A percentile compares a stretch with the other conserved stretches of the same genome.
These are phyloP conservation scores for Linnemannia elongata DNA, from an alignment of 192 early-diverging fungal genomes.

Conservation along the genomic window DNA sequence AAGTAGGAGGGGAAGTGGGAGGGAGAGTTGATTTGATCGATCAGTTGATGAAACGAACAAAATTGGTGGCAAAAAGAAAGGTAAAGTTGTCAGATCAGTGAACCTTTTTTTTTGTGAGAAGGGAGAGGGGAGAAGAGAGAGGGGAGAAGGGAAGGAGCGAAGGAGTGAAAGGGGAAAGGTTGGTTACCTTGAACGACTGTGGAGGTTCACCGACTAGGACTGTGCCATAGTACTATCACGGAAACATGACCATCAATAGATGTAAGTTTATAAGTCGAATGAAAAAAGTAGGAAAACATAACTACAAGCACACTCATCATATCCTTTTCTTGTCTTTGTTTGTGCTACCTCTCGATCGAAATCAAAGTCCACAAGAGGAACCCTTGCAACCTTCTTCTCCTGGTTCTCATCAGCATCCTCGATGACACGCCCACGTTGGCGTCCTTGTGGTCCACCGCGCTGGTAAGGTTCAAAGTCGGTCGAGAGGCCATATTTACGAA, in stretches of 20 bases:
- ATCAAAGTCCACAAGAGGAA: constrained; percentile 27
- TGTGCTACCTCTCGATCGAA: constrained; percentile 29
- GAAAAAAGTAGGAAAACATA: neutral
- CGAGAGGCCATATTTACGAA: constrained; percentile 12
- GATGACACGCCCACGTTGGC: constrained; percentile 19
- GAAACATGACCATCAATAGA: neutral
- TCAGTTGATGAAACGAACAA: neutral
- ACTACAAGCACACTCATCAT: neutral
- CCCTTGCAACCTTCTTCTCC: neutral
- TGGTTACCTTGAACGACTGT: constrained; percentile 18
- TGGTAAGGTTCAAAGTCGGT: neutral
- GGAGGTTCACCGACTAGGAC: constrained; percentile 26
- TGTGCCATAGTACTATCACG: constrained; percentile 15
- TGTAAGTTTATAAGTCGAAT: neutral
- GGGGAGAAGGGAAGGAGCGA: neutral
- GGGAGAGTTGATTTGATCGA: too few relatives aligned
- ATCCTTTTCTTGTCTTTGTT: neutral
- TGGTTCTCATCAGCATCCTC: neutral
- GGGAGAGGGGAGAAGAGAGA: neutral
- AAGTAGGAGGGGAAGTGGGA: neutral
- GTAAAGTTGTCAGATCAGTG: too few relatives aligned
- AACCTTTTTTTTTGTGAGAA: too few relatives aligned
- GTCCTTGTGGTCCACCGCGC: constrained; percentile 7
- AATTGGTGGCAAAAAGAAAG: neutral
- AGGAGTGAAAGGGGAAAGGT: neutral